Conservation (phyloP, 73 alveolate species). For the Symbiodinium natans region DNA sequence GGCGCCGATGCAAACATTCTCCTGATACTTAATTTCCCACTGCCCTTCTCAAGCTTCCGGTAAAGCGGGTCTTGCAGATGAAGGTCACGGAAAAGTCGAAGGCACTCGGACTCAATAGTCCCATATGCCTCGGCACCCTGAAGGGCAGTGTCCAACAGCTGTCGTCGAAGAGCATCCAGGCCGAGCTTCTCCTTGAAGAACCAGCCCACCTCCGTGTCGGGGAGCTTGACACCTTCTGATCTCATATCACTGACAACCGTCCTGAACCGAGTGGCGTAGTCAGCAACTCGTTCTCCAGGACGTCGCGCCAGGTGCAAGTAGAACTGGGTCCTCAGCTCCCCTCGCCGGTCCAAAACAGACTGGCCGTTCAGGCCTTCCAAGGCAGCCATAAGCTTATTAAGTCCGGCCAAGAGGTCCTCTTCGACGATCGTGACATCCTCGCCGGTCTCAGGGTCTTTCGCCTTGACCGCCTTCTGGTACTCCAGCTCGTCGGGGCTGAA, state of each 20-base stretch:
- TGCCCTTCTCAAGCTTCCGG: neutral
- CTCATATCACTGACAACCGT: neutral
- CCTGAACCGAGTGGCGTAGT: neutral
- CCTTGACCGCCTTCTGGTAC: neutral
- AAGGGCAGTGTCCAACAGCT: neutral
- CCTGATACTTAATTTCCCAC: neutral
- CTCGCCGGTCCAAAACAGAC: neutral
- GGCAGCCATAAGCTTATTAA: neutral
- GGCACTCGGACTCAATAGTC: neutral
- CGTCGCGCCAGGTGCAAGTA: neutral
- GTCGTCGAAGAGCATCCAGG: neutral
- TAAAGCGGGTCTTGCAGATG: neutral
- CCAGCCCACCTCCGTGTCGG: neutral
- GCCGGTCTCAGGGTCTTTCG: neutral
- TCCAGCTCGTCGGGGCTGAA: neutral
- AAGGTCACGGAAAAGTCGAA: neutral
- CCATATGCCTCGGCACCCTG: neutral
- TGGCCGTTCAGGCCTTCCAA: neutral
- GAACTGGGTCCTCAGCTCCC: neutral
- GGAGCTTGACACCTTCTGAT: neutral
- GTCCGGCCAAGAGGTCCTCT: neutral
- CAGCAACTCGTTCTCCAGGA: neutral
- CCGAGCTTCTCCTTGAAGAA: slow-evolving; percentile 12
- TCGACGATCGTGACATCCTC: neutral
- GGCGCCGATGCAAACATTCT: neutral